Conservation (phyloP, 352 stramenopile species). For the Globisporangium recalcitrans region DNA sequence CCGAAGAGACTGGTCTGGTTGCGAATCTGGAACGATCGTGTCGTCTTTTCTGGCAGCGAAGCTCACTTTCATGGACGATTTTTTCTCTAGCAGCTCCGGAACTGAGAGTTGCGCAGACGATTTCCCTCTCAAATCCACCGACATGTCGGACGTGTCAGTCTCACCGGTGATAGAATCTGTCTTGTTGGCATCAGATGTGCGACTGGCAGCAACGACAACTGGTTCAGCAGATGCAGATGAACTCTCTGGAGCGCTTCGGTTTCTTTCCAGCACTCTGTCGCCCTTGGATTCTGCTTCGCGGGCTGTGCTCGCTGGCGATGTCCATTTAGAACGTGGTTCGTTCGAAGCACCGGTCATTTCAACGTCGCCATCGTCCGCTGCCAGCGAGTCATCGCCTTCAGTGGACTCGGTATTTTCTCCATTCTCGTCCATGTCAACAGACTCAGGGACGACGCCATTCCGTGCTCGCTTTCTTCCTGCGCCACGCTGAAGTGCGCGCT, state of each 20-base stretch:
- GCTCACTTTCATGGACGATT: constrained; percentile 13
- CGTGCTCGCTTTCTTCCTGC: not conserved
- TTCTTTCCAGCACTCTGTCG: not conserved
- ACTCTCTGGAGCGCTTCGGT: not conserved
- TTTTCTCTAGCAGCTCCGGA: constrained; percentile 5
- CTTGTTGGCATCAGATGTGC: not conserved
- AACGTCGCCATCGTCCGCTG: not conserved
- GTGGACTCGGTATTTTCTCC: constrained; percentile 6
- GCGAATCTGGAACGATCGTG: constrained; percentile 3
- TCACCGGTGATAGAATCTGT: not conserved
- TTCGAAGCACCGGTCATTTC: not conserved
- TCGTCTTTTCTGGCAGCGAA: constrained; percentile 14
- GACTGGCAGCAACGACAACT: not conserved
- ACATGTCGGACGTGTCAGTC: constrained; percentile 7
- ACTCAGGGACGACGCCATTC: not conserved
- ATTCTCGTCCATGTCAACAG: not conserved
- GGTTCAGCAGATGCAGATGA: not conserved
- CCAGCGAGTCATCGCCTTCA: not conserved
- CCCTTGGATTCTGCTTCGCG: not conserved
- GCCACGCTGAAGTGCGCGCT: not conserved
- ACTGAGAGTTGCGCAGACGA: not conserved
- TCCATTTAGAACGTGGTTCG: not conserved
- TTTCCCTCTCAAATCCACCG: not conserved
- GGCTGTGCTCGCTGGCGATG: not conserved
- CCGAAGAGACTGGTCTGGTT: constrained; percentile 7